Base-by-base conservation (phyloP, 305 asterid genomes). In the Fraxinus floribunda region DNA sequence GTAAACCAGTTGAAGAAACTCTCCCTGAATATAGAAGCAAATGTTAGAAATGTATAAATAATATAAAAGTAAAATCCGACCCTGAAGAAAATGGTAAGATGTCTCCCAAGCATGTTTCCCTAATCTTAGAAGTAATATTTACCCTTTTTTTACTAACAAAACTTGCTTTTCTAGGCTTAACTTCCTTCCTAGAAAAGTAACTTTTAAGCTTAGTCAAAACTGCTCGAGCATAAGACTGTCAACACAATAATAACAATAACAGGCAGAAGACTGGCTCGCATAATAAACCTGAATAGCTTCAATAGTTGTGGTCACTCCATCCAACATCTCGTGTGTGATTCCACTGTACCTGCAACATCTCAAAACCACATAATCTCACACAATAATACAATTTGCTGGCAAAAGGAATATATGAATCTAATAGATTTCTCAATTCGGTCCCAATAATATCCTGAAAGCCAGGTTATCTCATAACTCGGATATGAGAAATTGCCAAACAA, bases 341-440 rank as follows among this genome's bases (percentile, higher is more conserved):
- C 99, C 99, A 85, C 98, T 94, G 90, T 94, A 96, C 91, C 99
- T 96, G 93, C 81, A 87, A 82, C 80, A 74, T 76, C 75, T 77
- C 29, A 82, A 79, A 34, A 75, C 74, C 46, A 52, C 77, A 70
- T 74, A 74, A 55, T 38, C 20, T 72, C 22, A 35, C 32, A 57
- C 52, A n/a, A 55, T 78, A 26, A 62, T 75, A 39, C 24, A 55
- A 24, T 18, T 77, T 57, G 22, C 75, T 5, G 38, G 76, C 41
- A 71, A 36, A 16, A 71, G 76, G 44, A 71, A 71, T 34, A 71
- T 16, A 71, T 9, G 46, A 16, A 71, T 22, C 18, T 13, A 70
- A 70, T 70, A 70, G 75, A 66, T 30, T 26, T 26, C 38, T 30
- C 39, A 70, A 30, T 15, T 70, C 76, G 7, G 41, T 71, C 10